Evolutionary conservation across 2,329 filamentous ascomycete genomes (phyloP), one percentile per base, ranked within the genome.

Genomic region (Penicillium sp.): DNA sequence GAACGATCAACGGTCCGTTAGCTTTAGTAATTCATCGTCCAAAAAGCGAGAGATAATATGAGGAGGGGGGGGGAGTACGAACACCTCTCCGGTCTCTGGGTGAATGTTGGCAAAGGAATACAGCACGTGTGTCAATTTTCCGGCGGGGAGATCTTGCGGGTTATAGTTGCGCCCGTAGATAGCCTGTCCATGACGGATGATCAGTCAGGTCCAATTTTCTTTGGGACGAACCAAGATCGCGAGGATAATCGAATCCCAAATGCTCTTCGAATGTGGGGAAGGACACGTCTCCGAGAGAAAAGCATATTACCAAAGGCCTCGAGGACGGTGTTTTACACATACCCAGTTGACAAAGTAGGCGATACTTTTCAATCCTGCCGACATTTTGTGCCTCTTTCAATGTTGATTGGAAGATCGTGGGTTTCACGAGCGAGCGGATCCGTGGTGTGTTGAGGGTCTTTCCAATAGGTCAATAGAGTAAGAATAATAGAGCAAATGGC

Each of bases 71-170:
- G 29, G 29, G 11, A 5, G 3, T 13, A 43, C 50, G 34, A 77
- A 86, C 68, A 94, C 89, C 69, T 94, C 88, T 43, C 91, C 91
- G 3, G 38, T 52, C 25, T 91, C 87, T 3, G 83, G 77, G 4
- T 81, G 79, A 49, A 95, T 81, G 65, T 96, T 94, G 63, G 88
- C 91, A 70, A 97, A 97, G 12, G 90, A 79, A 61, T 96, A 96
- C 12, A 96, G 81, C 4, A 97, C 72, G 63, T 97, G 91, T 0
- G 90, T 97, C 37, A 96, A 79, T 47, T 88, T 85, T 46, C 90
- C 80, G 3, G 78, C 82, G 0, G 88, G 87, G 5, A 97, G 78
- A 64, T 95, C 83, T 63, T 94, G 86, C 0, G 90, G 90, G n/a
- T 83, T 79, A 65, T 93, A 86, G 60, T 91, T 85, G 47, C 90